Conservation (phyloP, 768 basidiomycete genomes). For the Cyclocybe aegerita region DNA sequence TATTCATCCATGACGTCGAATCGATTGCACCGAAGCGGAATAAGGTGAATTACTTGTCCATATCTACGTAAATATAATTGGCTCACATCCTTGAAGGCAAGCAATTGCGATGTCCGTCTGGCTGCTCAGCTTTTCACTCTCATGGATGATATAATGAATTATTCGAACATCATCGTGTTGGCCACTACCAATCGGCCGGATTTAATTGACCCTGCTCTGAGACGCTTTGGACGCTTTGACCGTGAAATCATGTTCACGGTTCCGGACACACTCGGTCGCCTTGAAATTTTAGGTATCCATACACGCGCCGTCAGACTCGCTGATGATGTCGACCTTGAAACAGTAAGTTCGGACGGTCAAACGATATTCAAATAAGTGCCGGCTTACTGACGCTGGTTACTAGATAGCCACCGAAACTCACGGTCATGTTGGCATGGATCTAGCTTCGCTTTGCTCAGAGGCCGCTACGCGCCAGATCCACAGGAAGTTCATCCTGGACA, state of each 20-base stretch:
- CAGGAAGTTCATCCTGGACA: conserved; percentile 99
- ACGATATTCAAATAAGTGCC: background rate
- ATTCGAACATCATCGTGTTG: conserved; percentile 99
- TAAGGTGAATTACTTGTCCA: conserved; percentile 60
- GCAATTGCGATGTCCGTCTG: conserved; percentile 98
- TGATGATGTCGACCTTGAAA: conserved; percentile 97
- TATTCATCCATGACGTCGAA: conserved; percentile 99
- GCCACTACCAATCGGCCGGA: conserved; percentile 98
- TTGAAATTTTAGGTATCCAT: conserved; percentile 98
- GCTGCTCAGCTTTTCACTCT: conserved; percentile 97
- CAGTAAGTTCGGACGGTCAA: conserved; percentile 41
- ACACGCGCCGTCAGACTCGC: conserved; percentile 99
- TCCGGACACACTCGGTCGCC: conserved; percentile 97
- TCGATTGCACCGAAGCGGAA: conserved; percentile 99
- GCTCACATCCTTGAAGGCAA: conserved; percentile 72
- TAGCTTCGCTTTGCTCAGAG: conserved; percentile 97
- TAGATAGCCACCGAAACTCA: conserved; percentile 99
- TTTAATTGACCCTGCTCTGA: conserved; percentile 97
- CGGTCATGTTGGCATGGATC: conserved; percentile 98
- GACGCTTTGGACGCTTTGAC: conserved; percentile 99
- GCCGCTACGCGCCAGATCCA: conserved; percentile 99
- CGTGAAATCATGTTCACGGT: conserved; percentile 99
- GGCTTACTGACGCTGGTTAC: background rate
- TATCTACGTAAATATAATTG: background rate
- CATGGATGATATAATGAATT: conserved; percentile 98